A percentile compares a stretch with the other conserved stretches of the same genome.
Evolutionary conservation across 2,329 filamentous ascomycete species (phyloP).

Genomic region (Botrytis galanthina): DNA sequence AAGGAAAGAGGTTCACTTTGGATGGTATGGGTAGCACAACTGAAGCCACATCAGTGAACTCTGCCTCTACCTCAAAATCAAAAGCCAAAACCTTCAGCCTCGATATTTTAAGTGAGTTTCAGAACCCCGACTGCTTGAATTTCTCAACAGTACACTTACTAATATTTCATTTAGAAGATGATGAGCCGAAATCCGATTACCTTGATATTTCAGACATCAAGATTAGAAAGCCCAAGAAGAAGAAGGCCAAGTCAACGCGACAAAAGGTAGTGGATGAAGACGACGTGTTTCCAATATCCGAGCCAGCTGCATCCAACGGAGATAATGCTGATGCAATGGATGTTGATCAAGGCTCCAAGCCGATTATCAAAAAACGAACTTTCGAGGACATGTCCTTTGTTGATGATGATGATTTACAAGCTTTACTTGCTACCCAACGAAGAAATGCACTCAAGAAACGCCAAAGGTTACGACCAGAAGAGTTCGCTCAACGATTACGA

Average conservation of each 20-base stretch:
- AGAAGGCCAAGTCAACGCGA: conserved; percentile 75
- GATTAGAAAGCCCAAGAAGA: conserved; percentile 91
- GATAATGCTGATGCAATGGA: conserved; percentile 65
- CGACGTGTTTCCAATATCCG: conserved; percentile 50
- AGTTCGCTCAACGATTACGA: conserved; percentile 76
- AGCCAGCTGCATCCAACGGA: conserved; percentile 34
- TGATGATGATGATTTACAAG: conserved; percentile 91
- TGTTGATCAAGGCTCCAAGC: conserved; percentile 57
- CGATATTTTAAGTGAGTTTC: conserved; percentile 59
- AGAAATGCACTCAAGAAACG: conserved; percentile 85
- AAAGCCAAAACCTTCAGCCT: conserved; percentile 73
- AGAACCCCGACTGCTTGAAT: background rate
- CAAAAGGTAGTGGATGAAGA: conserved; percentile 66
- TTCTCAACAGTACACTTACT: conserved; percentile 35
- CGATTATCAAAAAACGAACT: conserved; percentile 59
- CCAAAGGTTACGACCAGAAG: conserved; percentile 81
- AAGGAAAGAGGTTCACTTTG: conserved; percentile 81
- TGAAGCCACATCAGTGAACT: conserved; percentile 53
- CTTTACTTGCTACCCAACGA: conserved; percentile 78
- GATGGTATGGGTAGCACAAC: conserved; percentile 71
- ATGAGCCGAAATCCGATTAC: conserved; percentile 78
- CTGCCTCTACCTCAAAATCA: conserved; percentile 52
- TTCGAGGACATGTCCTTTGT: conserved; percentile 68
- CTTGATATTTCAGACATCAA: conserved; percentile 83
- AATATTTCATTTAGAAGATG: conserved; percentile 47